A percentile compares a stretch with the other conserved stretches of the same genome.
These are phyloP conservation scores for Coccinonectria pachysandricola DNA, from an alignment of 2,329 filamentous ascomycete species.

Conservation along the genomic window DNA sequence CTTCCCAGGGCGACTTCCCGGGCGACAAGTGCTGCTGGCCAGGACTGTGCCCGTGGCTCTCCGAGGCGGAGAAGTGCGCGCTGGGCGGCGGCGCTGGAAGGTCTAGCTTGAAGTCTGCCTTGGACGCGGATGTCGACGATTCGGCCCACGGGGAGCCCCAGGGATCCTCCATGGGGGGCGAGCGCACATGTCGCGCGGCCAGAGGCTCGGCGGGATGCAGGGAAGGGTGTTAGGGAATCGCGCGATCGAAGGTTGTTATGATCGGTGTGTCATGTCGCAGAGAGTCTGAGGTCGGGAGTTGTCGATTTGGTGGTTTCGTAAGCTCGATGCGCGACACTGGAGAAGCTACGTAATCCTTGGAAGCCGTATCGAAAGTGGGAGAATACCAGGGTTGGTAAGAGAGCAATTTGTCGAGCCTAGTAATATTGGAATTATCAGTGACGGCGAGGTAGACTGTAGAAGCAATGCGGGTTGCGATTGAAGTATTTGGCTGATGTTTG, in stretches of 20 bases:
- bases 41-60: conserved; percentile 17
- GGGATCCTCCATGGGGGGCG: conserved; percentile 48
- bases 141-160: conserved; percentile 51
- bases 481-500: no score
- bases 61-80: conserved; percentile 20
- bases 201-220: no score
- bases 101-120: no score
- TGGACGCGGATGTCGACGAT: conserved; percentile 22
- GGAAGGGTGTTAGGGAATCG: conserved; percentile 1
- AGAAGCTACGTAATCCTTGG: no score
- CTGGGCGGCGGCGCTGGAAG: conserved; percentile 23
- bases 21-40: conserved; percentile 16
- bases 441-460: no score
- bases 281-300: conserved; percentile 4
- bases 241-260: conserved; percentile 1
- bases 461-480: no score
- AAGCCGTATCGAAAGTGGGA: no score
- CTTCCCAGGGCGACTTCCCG: conserved; percentile 21
- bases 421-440: no score
- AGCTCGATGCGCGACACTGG: no score
- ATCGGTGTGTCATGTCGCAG: conserved; percentile 13
- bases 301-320: no score
- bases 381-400: no score
- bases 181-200: conserved; percentile 24
- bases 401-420: no score